Conservation (phyloP, 73 alveolate species). For the Tetrahymena malaccensis region DNA sequence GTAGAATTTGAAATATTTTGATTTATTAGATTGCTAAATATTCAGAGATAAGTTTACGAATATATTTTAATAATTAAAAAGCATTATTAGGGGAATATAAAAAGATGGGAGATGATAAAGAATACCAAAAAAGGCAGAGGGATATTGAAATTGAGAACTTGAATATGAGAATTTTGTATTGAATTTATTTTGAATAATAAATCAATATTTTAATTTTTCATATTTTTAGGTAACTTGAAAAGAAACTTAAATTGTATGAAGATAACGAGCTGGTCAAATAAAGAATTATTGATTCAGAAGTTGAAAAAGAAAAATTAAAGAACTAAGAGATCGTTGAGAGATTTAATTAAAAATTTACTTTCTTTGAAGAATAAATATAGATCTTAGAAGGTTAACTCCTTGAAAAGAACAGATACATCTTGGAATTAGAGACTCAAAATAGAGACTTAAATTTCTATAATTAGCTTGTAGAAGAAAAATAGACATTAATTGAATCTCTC, state of each 20-base stretch:
- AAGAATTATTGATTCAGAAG: not conserved
- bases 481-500: not conserved
- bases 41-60: not conserved
- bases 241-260: not conserved
- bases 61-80: not conserved
- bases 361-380: not conserved
- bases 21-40: not conserved
- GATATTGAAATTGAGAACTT: not conserved
- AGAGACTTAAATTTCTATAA: not conserved
- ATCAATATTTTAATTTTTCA: too few relatives aligned
- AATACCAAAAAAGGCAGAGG: not conserved
- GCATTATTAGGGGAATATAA: not conserved
- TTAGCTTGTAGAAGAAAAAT: not conserved
- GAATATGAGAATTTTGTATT: not conserved
- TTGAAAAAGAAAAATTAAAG: not conserved
- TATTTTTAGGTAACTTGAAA: not conserved
- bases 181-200: not conserved
- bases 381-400: not conserved
- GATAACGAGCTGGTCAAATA: not conserved
- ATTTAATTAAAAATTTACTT: not conserved
- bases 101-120: not conserved
- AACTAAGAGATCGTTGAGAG: not conserved
- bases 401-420: not conserved
- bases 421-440: not conserved
- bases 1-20: not conserved